These are phyloP conservation scores for Tagetes patula DNA, from an alignment of 129 eudicot species.

Conservation along the genomic window DNA sequence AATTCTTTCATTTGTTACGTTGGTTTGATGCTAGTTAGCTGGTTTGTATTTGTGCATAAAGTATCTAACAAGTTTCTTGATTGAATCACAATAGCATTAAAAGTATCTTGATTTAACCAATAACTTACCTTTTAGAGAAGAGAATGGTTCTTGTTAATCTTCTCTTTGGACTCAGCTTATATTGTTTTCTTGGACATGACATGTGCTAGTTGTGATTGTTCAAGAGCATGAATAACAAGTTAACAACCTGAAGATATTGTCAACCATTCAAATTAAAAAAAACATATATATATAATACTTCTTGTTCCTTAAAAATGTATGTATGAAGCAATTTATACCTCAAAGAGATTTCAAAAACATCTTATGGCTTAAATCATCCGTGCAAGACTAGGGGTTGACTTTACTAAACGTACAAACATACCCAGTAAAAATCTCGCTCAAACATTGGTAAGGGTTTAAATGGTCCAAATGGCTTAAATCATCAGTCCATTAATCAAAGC, in stretches of 20 bases:
- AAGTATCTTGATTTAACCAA: neutral
- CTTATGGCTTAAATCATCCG: neutral
- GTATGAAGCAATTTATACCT: neutral
- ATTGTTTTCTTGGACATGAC: no score
- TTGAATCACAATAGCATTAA: neutral
- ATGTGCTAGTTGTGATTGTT: no score
- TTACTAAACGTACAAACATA: no score
- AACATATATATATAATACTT: neutral
- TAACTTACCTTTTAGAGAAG: neutral
- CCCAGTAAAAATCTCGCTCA: no score
- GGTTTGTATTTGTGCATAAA: neutral
- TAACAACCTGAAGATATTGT: neutral
- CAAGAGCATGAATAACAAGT: no score
- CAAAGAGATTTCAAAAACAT: neutral
- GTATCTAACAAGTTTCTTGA: neutral
- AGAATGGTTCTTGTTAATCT: no score
- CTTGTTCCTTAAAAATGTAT: neutral
- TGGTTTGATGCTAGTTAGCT: constrained; percentile 5
- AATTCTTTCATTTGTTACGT: neutral
- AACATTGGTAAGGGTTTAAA: no score
- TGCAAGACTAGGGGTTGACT: neutral
- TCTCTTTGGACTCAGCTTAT: no score
- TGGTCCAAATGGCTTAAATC: no score
- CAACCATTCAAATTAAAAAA: neutral
- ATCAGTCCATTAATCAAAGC: constrained; percentile 39